Evolutionary conservation across 2,329 filamentous ascomycete genomes (phyloP).

Genomic region (Penicillium glabrum): DNA sequence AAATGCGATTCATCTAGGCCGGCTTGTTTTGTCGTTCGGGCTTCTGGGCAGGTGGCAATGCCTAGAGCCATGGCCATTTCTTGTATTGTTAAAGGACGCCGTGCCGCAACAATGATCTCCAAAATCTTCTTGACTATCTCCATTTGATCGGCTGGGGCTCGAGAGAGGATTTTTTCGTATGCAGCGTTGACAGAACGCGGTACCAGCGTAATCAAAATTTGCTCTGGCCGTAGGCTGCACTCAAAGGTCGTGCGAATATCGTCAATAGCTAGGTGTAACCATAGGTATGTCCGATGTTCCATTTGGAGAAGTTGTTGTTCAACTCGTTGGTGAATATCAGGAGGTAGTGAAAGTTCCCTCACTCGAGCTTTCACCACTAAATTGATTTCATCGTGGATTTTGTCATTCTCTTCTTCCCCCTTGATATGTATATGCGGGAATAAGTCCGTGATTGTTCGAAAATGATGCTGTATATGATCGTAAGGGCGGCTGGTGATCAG

Average conservation of each 20-base stretch:
- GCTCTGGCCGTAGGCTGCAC: constrained; percentile 8
- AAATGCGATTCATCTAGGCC: not conserved
- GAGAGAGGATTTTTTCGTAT: constrained; percentile 17
- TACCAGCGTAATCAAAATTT: constrained; percentile 7
- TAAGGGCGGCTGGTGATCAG: constrained; percentile 21
- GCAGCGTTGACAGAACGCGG: constrained; percentile 12
- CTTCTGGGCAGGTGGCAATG: constrained; percentile 1
- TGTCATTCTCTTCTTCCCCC: constrained; percentile 14
- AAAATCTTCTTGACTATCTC: constrained; percentile 6
- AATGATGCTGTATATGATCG: constrained; percentile 7
- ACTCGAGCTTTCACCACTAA: constrained; percentile 10
- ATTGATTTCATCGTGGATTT: constrained; percentile 14
- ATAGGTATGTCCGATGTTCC: constrained; percentile 22
- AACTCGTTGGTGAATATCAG: not conserved
- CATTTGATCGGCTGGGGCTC: not conserved
- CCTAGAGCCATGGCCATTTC: constrained; percentile 16
- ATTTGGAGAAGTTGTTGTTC: constrained; percentile 16
- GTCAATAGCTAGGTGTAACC: constrained; percentile 18
- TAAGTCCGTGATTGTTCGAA: not conserved
- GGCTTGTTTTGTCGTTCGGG: not conserved
- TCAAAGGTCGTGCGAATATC: constrained; percentile 7
- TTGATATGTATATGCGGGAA: constrained; percentile 10
- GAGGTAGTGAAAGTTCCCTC: constrained; percentile 11
- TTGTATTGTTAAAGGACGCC: constrained; percentile 10
- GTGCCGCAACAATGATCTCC: constrained; percentile 14